A percentile compares a stretch with the other conserved stretches of the same genome.
Conservation (phyloP, 129 eudicot genomes). For the Flaveria robusta region DNA sequence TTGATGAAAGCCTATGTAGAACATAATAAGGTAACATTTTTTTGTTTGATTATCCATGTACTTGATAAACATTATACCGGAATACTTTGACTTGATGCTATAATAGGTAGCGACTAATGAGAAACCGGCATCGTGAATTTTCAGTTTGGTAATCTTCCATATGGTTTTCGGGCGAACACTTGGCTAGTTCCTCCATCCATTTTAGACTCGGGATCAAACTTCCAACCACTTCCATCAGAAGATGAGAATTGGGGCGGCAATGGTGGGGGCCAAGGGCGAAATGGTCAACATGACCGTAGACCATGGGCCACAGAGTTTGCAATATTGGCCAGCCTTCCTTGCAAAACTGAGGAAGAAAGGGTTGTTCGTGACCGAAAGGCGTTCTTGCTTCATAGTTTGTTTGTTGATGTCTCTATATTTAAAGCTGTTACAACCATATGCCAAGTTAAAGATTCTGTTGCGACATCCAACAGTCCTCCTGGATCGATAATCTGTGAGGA, state of each 20-base stretch:
- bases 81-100: conserved; percentile 21
- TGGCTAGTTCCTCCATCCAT: conserved; percentile 91
- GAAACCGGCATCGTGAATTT: conserved; percentile 29
- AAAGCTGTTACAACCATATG: conserved; percentile 81
- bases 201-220: conserved; percentile 60
- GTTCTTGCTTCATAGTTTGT: conserved; percentile 88
- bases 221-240: conserved; percentile 71
- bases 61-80: conserved; percentile 5
- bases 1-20: conserved; percentile 93
- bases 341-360: conserved; percentile 98
- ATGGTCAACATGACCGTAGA: conserved; percentile 72
- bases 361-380: conserved; percentile 93
- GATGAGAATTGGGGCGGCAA: conserved; percentile 96
- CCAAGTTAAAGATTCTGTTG: conserved; percentile 50
- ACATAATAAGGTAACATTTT: conserved; percentile 81
- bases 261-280: conserved; percentile 95
- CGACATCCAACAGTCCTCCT: conserved; percentile 35
- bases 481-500: conserved; percentile 64
- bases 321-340: conserved; percentile 72
- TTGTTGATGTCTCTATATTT: conserved; percentile 76
- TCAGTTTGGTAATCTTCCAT: conserved; percentile 99
- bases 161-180: conserved; percentile 94
- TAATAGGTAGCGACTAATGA: conserved; percentile 19
- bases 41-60: conserved; percentile 22
- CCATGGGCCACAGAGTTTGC: conserved; percentile 99